Percentiles rank a stretch among this genome's conserved stretches.
phyloP scores from a whole-genome alignment of 2,329 filamentous ascomycete genomes.

The Aureobasidium uvarum region DNA sequence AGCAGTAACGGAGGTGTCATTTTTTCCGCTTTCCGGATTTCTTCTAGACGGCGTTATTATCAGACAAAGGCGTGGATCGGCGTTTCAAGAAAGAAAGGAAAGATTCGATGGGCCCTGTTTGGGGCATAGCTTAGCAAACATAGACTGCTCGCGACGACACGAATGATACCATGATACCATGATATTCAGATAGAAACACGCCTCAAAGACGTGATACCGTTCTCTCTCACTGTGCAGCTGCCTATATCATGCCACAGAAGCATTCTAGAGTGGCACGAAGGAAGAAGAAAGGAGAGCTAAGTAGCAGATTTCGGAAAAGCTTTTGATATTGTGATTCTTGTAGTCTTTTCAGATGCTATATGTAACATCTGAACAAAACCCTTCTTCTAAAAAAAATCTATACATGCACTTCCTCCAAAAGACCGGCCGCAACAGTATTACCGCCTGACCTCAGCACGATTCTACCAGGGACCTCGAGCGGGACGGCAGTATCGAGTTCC shows the following conservation, averaged over 20 bases:
- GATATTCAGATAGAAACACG: neutral
- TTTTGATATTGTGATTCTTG: neutral
- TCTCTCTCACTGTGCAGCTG: neutral
- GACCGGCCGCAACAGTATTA: conserved; percentile 80
- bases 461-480: conserved; percentile 74
- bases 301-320: neutral
- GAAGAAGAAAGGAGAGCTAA: too few species aligned
- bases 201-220: neutral
- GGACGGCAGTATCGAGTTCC: conserved; percentile 65
- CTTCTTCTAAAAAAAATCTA: neutral
- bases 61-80: neutral
- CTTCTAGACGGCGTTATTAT: neutral
- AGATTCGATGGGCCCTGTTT: neutral
- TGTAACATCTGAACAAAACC: neutral
- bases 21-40: neutral
- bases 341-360: neutral
- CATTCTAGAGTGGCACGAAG: too few species aligned
- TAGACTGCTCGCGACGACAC: neutral
- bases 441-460: conserved; percentile 79
- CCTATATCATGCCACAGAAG: too few species aligned
- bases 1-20: neutral
- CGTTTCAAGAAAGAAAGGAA: neutral
- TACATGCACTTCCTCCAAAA: conserved; percentile 59
- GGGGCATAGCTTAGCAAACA: neutral
- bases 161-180: neutral